phyloP scores from a whole-genome alignment of 495 filamentous ascomycete species.

The Alectoria sarmentosa region DNA sequence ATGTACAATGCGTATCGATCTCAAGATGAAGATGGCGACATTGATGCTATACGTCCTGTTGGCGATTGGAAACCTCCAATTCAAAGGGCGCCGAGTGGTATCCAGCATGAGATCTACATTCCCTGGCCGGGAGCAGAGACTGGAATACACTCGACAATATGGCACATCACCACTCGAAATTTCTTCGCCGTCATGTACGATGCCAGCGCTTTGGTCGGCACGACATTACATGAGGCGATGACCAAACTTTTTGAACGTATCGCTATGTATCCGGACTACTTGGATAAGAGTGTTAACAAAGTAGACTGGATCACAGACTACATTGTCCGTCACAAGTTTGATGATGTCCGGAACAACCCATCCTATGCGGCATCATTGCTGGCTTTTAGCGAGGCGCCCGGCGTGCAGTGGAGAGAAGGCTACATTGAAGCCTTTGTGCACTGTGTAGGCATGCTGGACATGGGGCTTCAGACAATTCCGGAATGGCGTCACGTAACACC shows the following conservation, averaged over 20 bases:
- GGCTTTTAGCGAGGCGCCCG: slow-evolving; percentile 54
- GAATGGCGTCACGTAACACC: slow-evolving; percentile 54
- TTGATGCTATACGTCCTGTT: slow-evolving; percentile 24
- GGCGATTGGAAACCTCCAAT: slow-evolving; percentile 8
- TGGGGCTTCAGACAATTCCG: slow-evolving; percentile 42
- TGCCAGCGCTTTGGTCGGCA: slow-evolving; percentile 45
- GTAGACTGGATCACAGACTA: slow-evolving; percentile 49
- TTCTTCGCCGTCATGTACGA: slow-evolving; percentile 30
- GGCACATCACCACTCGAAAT: slow-evolving; percentile 31
- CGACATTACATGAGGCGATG: slow-evolving; percentile 51
- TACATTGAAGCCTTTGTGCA: slow-evolving; percentile 65
- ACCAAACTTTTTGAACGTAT: slow-evolving; percentile 48
- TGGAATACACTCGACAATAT: slow-evolving; percentile 29
- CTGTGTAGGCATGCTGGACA: slow-evolving; percentile 55
- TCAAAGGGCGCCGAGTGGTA: slow-evolving; percentile 22
- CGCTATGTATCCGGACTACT: slow-evolving; percentile 25
- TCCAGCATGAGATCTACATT: slow-evolving; percentile 28
- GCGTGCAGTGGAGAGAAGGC: slow-evolving; percentile 56
- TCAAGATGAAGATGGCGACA: slow-evolving; percentile 16
- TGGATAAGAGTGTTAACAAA: slow-evolving; percentile 26
- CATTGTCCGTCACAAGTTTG: slow-evolving; percentile 49
- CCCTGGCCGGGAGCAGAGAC: slow-evolving; percentile 28
- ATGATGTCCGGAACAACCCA: slow-evolving; percentile 59
- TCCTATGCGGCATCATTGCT: slow-evolving; percentile 54
- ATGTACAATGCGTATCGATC: slow-evolving; percentile 18